Base-by-base conservation (phyloP, 495 filamentous ascomycete genomes). In the Aspergillus panamensis region DNA sequence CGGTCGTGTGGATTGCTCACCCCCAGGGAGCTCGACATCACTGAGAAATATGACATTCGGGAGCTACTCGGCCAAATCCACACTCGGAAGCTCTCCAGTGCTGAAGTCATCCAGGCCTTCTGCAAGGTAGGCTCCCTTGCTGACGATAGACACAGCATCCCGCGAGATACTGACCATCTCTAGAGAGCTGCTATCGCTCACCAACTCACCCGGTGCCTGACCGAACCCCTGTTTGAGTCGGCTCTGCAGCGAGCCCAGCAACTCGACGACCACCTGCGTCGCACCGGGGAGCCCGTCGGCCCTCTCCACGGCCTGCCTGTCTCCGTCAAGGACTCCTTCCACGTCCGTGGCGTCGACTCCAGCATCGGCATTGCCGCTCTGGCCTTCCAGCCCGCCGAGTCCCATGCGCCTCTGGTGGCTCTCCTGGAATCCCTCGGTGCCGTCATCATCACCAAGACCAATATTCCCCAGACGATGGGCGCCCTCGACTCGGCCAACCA, bases 221-320 rank as follows among this genome's bases (percentile, higher is more conserved):
- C 82, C 3, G 87, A 91, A 51, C 83, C 84, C 35, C 80, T 87
- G 52, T 88, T 89, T 60, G 75, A 80, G 25, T 65, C 76, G 10
- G 88, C 87, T 3, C 65, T 89, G 8, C 67, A 71, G 20, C 76
- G 80, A 13, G 87, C 86, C n/a, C 69, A 68, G 6, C 68, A 75
- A 31, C 77, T 89, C 13, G 88, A 90, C 62, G 70, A 69, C 19
- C 77, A 80, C 58, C 69, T 84, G 44, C 59, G 66, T 7, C 66
- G 69, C 33, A 80, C 78, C 20, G 77, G 79, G 8, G 73, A 69
- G 29, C 71, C 76, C 0, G 47, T 84, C 31, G 87, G 87, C 2
- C 82, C 84, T 0, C 71, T 91, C 0, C 86, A 90, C 61, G 87
- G 87, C 9, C 77, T 91, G 0, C 87, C 87, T 3, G 74, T 90